Base-by-base conservation (phyloP, 176 grass and related monocot genomes). In the Chrysopogon serrulatus region DNA sequence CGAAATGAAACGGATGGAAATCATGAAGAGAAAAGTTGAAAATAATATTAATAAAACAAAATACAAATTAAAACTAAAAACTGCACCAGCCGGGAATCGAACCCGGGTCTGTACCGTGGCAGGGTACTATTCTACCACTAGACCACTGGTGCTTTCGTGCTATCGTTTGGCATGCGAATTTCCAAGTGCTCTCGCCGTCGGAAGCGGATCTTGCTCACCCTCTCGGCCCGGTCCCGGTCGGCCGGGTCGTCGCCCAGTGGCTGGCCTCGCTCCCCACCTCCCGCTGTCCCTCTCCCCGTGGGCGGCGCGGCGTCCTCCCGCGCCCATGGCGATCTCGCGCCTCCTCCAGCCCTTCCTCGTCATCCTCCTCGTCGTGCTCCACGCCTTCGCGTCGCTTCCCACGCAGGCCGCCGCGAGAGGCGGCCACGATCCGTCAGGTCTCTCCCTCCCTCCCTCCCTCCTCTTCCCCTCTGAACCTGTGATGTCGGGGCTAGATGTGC, bases 81-180 rank as follows among this genome's bases (percentile, higher is more conserved):
- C 0, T 85, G 82, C 87, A 89, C 76, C 87, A 90, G 88, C 88
- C 84, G 79, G 79, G 79, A 90, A 86, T 86, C 88, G 79, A 90
- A 90, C 67, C 79, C 79, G 87, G 85, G 91, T 89, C 89, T 92
- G 74, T 89, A 95, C 89, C 90, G 75, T 92, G 90, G 90, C 90
- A 95, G 87, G 87, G 87, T 91, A 90, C 88, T 88, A 91, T 88
- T 92, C 87, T 88, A 93, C 89, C 93, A 94, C 90, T 91, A 89
- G 87, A 95, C 83, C 73, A 87, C 89, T 92, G 90, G 87, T 94
- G 88, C 86, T n/a, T n/a, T n/a, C n/a, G n/a, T n/a, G n/a, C n/a
- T n/a, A n/a, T n/a, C n/a, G n/a, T n/a, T n/a, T n/a, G n/a, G n/a
- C n/a, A n/a, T n/a, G n/a, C n/a, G n/a, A n/a, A n/a, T n/a, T n/a